Evolutionary conservation across 805 yeast genomes (phyloP).

Genomic region (Hermanozyma aechmeae): DNA sequence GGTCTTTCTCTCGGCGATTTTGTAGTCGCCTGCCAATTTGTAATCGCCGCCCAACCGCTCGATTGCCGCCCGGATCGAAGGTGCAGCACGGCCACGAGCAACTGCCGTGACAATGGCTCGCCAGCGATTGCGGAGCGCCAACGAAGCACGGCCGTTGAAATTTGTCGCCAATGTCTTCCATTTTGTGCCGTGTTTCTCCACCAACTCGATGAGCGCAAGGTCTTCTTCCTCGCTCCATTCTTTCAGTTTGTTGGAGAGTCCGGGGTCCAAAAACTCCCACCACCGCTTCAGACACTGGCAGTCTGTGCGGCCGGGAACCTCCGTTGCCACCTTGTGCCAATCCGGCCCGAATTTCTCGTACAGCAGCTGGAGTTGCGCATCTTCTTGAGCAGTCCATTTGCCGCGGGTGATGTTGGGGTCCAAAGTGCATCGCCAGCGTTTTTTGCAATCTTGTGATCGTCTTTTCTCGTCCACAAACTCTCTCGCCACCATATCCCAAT

Average conservation of each 20-base stretch:
- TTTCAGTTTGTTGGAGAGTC: constrained; percentile 63
- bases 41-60: constrained; percentile 30
- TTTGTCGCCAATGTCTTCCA: constrained; percentile 76
- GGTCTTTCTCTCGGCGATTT: too few relatives aligned
- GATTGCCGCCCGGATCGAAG: constrained; percentile 48
- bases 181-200: constrained; percentile 68
- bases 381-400: constrained; percentile 80
- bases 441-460: constrained; percentile 74
- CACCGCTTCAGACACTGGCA: constrained; percentile 93
- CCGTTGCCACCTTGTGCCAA: constrained; percentile 77
- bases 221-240: constrained; percentile 81
- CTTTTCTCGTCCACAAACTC: constrained; percentile 35
- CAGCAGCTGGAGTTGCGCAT: constrained; percentile 52
- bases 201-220: constrained; percentile 53
- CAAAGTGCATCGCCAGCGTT: constrained; percentile 78
- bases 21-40: too few relatives aligned
- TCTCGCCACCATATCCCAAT: constrained; percentile 55
- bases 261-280: constrained; percentile 80
- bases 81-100: constrained; percentile 54
- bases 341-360: constrained; percentile 63
- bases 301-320: constrained; percentile 79
- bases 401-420: constrained; percentile 81
- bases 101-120: constrained; percentile 74
- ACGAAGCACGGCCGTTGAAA: constrained; percentile 72
- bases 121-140: constrained; percentile 91